phyloP scores from a whole-genome alignment of 164 flowering plant species.

The Sedum album region DNA sequence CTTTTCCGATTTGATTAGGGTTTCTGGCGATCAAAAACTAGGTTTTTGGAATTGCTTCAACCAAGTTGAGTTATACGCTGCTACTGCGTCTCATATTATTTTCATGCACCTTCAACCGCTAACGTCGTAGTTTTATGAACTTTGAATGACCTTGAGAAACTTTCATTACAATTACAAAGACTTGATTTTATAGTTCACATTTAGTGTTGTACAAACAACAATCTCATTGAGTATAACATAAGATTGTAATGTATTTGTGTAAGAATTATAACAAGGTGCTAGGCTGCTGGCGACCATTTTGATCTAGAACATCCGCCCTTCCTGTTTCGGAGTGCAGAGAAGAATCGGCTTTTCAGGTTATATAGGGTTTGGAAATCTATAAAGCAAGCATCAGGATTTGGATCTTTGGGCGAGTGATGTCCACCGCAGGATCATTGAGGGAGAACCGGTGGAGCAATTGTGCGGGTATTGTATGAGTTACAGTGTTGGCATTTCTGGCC shows the following conservation, averaged over 20 bases:
- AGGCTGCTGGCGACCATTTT: no score
- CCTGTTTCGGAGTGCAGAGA: background rate
- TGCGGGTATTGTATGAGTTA: constrained; percentile 9
- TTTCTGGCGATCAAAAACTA: background rate
- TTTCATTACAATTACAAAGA: no score
- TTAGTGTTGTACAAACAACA: no score
- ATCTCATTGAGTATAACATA: no score
- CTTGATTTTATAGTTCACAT: no score
- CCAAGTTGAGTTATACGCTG: background rate
- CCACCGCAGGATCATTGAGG: background rate
- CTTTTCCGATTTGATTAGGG: background rate
- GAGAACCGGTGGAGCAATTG: constrained; percentile 7
- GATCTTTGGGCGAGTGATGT: background rate
- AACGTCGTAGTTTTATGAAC: no score
- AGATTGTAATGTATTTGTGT: no score
- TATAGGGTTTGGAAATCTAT: background rate
- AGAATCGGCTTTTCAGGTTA: background rate
- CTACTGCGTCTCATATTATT: background rate
- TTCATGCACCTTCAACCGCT: no score
- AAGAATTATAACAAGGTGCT: no score
- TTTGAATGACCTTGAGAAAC: no score
- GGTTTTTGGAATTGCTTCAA: background rate
- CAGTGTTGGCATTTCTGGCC: constrained; percentile 10
- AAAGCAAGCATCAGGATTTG: background rate
- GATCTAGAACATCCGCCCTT: background rate